These are phyloP conservation scores for Pestalotiopsis sp. DNA, from an alignment of 2,329 filamentous ascomycete genomes.

Conservation along the genomic window DNA sequence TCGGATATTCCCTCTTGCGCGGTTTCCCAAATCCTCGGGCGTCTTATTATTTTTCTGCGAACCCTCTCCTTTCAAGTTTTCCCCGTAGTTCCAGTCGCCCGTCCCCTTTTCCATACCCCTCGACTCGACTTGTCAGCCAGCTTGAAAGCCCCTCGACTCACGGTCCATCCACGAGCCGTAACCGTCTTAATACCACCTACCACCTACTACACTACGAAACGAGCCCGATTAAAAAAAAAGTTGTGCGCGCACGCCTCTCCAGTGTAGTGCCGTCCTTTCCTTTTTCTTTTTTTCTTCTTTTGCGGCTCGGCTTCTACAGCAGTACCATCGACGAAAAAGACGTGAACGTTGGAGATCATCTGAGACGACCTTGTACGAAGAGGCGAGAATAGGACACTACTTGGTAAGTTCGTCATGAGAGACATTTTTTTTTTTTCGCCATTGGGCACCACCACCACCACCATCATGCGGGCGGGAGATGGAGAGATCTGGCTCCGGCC, in stretches of 20 bases:
- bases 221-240: not conserved
- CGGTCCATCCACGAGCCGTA: constrained; percentile 10
- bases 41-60: not conserved
- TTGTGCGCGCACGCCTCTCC: constrained; percentile 3
- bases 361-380: not conserved
- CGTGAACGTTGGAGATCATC: not conserved
- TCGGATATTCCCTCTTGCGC: constrained; percentile 8
- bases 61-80: constrained; percentile 4
- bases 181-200: not conserved
- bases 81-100: not conserved
- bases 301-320: not conserved
- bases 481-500: not conserved
- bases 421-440: not conserved
- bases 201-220: not conserved
- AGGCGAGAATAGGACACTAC: not conserved
- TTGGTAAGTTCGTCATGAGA: constrained; percentile 4
- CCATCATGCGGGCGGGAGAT: not conserved
- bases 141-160: constrained; percentile 9
- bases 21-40: not conserved
- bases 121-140: constrained; percentile 4
- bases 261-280: constrained; percentile 8
- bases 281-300: not conserved
- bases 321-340: constrained; percentile 1
- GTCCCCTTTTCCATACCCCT: constrained; percentile 1
- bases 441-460: constrained; percentile 1